Percentiles rank a stretch among this genome's conserved stretches.
phyloP scores from a whole-genome alignment of 371 early-diverging fungal species.

The Mortierella sp. region DNA sequence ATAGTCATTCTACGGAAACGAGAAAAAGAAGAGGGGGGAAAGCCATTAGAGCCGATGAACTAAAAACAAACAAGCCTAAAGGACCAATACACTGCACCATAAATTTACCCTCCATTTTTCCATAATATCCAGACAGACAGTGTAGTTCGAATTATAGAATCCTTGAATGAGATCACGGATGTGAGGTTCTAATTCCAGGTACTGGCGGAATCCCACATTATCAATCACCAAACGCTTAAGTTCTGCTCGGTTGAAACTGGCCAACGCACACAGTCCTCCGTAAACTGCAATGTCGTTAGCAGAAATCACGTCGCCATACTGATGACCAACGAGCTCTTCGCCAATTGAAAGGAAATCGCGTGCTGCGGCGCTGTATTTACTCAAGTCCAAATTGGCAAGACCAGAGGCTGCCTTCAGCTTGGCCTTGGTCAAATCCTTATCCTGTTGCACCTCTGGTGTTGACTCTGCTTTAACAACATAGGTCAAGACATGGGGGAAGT shows the following conservation, averaged over 20 bases:
- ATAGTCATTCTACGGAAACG: conserved; percentile 65
- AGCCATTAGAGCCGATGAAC: neutral
- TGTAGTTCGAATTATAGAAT: conserved; percentile 85
- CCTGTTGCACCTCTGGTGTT: conserved; percentile 70
- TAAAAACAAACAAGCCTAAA: neutral
- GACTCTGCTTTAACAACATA: conserved; percentile 83
- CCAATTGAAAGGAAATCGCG: conserved; percentile 72
- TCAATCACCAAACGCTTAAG: conserved; percentile 77
- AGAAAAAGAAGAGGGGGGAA: neutral
- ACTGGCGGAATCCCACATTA: conserved; percentile 80
- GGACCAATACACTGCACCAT: neutral
- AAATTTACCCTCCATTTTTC: conserved; percentile 61
- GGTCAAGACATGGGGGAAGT: conserved; percentile 78
- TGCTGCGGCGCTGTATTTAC: conserved; percentile 74
- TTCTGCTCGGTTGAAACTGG: conserved; percentile 80
- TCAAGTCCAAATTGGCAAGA: conserved; percentile 70
- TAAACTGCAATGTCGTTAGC: conserved; percentile 88
- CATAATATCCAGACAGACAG: conserved; percentile 75
- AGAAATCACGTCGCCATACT: conserved; percentile 69
- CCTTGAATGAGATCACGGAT: conserved; percentile 75
- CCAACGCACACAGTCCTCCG: conserved; percentile 85
- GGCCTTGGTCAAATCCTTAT: conserved; percentile 66
- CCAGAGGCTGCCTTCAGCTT: conserved; percentile 79
- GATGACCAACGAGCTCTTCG: conserved; percentile 64
- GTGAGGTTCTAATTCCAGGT: conserved; percentile 85